Evolutionary conservation across 805 yeast species (phyloP).

Genomic region (Limtongia smithiae): DNA sequence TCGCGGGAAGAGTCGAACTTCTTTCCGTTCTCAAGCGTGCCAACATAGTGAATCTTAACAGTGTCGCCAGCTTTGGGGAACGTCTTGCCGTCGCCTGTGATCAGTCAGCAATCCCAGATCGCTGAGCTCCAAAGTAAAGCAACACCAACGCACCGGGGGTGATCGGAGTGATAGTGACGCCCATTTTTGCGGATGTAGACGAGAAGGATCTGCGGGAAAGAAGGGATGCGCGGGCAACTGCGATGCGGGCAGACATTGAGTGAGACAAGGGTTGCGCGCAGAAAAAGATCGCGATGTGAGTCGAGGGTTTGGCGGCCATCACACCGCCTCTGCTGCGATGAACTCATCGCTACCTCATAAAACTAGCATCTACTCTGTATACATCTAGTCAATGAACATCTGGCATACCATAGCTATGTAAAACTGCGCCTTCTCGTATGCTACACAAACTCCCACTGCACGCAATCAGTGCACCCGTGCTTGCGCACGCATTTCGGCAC

Average conservation of each 20-base stretch:
- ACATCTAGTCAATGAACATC: too few species aligned
- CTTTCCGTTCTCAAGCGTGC: slow-evolving; percentile 92
- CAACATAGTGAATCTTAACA: slow-evolving; percentile 93
- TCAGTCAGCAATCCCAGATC: not conserved
- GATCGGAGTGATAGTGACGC: slow-evolving; percentile 39
- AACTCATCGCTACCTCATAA: not conserved
- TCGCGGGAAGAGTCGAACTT: slow-evolving; percentile 93
- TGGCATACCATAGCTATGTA: not conserved
- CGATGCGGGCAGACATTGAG: not conserved
- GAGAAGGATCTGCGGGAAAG: slow-evolving; percentile 16
- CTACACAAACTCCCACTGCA: slow-evolving; percentile 20
- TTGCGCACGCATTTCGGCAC: slow-evolving; percentile 59
- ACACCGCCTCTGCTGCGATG: not conserved
- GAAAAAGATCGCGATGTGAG: too few species aligned
- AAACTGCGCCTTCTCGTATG: not conserved
- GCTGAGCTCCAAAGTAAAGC: not conserved
- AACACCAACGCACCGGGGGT: slow-evolving; percentile 37
- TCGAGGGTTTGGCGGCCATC: too few species aligned
- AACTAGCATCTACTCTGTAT: too few species aligned
- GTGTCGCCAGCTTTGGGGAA: slow-evolving; percentile 85
- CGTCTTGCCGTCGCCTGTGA: slow-evolving; percentile 72
- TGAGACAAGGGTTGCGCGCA: not conserved
- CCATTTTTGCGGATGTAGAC: slow-evolving; percentile 35
- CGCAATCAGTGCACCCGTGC: slow-evolving; percentile 23
- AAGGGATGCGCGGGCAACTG: not conserved